phyloP scores from a whole-genome alignment of 208 protist genomes.

The Paratrypanosoma confusum region DNA sequence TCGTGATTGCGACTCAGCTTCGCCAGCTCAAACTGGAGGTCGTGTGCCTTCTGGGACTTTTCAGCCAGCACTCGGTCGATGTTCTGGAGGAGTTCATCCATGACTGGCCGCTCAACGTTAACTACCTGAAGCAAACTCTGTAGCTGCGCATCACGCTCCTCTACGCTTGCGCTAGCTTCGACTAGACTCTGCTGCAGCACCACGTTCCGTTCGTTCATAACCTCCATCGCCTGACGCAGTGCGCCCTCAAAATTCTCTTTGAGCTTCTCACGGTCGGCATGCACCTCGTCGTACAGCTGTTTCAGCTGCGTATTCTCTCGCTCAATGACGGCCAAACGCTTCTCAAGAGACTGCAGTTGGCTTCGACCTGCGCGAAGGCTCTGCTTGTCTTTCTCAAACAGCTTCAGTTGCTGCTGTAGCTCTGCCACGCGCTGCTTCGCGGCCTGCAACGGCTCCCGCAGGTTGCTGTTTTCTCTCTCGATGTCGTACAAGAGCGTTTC shows the following conservation, averaged over 20 bases:
- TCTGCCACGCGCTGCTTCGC: constrained; percentile 82
- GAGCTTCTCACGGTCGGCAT: constrained; percentile 92
- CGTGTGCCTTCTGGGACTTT: constrained; percentile 93
- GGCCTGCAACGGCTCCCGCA: constrained; percentile 90
- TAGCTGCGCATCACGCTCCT: constrained; percentile 83
- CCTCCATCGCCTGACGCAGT: constrained; percentile 79
- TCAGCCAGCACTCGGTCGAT: constrained; percentile 85
- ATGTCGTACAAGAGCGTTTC: constrained; percentile 97
- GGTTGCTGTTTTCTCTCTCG: constrained; percentile 91
- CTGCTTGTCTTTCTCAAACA: constrained; percentile 92
- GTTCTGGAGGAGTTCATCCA: constrained; percentile 76
- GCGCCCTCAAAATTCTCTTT: constrained; percentile 86
- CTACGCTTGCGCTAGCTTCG: constrained; percentile 54
- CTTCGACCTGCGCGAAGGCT: constrained; percentile 78
- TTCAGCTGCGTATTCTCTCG: constrained; percentile 86
- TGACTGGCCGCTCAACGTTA: constrained; percentile 85
- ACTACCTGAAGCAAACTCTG: constrained; percentile 84
- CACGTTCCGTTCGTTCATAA: constrained; percentile 76
- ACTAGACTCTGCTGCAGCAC: constrained; percentile 70
- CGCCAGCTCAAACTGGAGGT: constrained; percentile 93
- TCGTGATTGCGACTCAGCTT: constrained; percentile 55
- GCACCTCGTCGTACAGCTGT: constrained; percentile 78
- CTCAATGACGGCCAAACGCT: constrained; percentile 67
- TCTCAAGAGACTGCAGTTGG: constrained; percentile 65
- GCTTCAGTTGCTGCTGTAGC: constrained; percentile 85